These are phyloP conservation scores for Bryum argenteum DNA, from an alignment of 225 moss, liverwort and hornwort genomes.

Conservation along the genomic window DNA sequence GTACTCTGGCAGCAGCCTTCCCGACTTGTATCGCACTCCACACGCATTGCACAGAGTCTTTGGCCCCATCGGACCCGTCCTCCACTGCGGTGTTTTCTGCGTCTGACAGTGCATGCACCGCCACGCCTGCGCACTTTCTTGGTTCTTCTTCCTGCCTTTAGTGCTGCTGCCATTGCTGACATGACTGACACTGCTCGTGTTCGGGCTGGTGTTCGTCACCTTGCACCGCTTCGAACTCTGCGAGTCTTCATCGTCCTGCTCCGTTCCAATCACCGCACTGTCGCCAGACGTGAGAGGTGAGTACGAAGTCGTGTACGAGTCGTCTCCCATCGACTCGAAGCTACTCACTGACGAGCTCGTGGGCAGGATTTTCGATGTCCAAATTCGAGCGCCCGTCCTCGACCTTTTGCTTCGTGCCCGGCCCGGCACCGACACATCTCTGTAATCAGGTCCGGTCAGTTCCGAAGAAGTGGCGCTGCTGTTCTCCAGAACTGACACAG, in stretches of 20 bases:
- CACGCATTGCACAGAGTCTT: conserved; percentile 94
- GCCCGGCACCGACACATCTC: conserved; percentile 72
- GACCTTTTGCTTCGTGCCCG: conserved; percentile 89
- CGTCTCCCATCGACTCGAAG: conserved; percentile 40
- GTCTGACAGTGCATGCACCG: conserved; percentile 90
- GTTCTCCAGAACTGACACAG: conserved; percentile 81
- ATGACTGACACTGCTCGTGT: conserved; percentile 11
- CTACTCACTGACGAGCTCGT: conserved; percentile 43
- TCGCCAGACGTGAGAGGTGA: conserved; percentile 34
- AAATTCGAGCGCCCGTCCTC: conserved; percentile 60
- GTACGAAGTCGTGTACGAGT: conserved; percentile 40
- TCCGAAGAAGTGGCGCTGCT: conserved; percentile 70
- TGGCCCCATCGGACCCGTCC: conserved; percentile 92
- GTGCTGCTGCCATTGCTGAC: conserved; percentile 34
- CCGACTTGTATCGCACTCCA: conserved; percentile 89
- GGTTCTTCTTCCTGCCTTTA: conserved; percentile 55
- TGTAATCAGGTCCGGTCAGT: conserved; percentile 54
- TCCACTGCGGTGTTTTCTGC: conserved; percentile 90
- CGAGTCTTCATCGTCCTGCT: conserved; percentile 48
- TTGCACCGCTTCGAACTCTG: conserved; percentile 49
- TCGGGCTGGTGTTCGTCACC: conserved; percentile 37
- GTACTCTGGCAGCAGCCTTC: conserved; percentile 84
- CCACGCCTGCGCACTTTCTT: conserved; percentile 72
- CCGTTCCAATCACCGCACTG: conserved; percentile 31
- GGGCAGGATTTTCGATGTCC: conserved; percentile 50